Evolutionary conservation across 139 green algal genomes (phyloP).

Genomic region (Raphidocelis subcapitata): DNA sequence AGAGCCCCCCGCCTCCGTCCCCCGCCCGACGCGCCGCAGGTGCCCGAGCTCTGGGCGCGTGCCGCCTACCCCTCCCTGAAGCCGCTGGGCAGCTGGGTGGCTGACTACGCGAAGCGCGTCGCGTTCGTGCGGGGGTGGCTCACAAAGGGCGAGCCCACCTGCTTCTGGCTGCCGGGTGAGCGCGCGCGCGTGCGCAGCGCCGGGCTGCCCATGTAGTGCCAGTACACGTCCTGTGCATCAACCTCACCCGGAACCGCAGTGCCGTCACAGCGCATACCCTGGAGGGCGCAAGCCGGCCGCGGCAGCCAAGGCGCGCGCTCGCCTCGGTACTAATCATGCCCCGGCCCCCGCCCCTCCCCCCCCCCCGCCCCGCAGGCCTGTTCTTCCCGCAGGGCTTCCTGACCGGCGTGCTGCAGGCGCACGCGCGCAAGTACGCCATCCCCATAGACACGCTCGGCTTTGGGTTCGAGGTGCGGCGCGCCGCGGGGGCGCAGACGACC

Average conservation of each 20-base stretch:
- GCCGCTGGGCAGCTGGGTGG: constrained; percentile 75
- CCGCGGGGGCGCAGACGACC: too few relatives aligned
- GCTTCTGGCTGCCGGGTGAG: constrained; percentile 78
- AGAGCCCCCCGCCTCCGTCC: too few relatives aligned
- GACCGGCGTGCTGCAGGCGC: constrained; percentile 83
- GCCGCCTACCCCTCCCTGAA: constrained; percentile 82
- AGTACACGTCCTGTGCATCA: too few relatives aligned
- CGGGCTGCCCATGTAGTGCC: too few relatives aligned
- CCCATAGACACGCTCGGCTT: constrained; percentile 85
- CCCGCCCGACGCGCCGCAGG: constrained; percentile 38
- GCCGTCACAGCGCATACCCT: too few relatives aligned
- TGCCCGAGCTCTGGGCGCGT: constrained; percentile 71
- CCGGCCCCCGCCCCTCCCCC: constrained; percentile 22
- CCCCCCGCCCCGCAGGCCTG: constrained; percentile 42
- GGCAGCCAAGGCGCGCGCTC: too few relatives aligned
- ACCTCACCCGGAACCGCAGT: too few relatives aligned
- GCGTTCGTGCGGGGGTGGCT: constrained; percentile 83
- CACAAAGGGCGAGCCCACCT: constrained; percentile 52
- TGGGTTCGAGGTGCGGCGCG: constrained; percentile 59
- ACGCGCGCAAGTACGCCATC: constrained; percentile 79
- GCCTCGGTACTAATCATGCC: too few relatives aligned
- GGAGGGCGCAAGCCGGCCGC: too few relatives aligned
- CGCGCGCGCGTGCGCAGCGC: too few relatives aligned
- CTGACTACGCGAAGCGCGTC: constrained; percentile 74
- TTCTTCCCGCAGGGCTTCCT: constrained; percentile 86